Conservation (phyloP, 495 filamentous ascomycete genomes). For the Cercophora scortea region DNA sequence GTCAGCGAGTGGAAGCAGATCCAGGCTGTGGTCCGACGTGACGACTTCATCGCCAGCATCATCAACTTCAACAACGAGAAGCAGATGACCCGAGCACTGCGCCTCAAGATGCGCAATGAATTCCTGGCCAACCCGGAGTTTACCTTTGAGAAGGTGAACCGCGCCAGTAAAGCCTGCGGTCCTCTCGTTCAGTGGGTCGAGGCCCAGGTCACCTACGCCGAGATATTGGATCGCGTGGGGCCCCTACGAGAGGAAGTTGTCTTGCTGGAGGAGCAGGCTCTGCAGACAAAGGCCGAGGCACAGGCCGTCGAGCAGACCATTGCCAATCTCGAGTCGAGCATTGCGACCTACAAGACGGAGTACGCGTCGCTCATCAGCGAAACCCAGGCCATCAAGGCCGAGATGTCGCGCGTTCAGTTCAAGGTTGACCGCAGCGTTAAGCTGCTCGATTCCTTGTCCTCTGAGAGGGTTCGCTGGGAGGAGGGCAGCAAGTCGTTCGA, state of each 20-base stretch:
- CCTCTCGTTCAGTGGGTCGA: constrained; percentile 96
- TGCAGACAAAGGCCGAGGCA: constrained; percentile 90
- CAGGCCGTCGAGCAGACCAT: constrained; percentile 87
- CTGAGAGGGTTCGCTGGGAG: constrained; percentile 89
- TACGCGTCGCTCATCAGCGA: constrained; percentile 95
- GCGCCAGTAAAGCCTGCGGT: constrained; percentile 92
- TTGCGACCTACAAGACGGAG: constrained; percentile 93
- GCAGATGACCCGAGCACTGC: constrained; percentile 79
- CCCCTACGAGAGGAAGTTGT: constrained; percentile 86
- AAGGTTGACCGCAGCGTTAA: constrained; percentile 96
- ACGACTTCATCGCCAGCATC: constrained; percentile 97
- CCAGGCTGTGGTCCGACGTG: constrained; percentile 74
- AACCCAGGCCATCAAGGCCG: constrained; percentile 92
- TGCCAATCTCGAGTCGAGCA: constrained; percentile 73
- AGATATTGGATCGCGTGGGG: constrained; percentile 90
- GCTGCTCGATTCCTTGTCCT: constrained; percentile 87
- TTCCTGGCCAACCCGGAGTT: constrained; percentile 90
- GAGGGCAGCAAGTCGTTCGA: constrained; percentile 96
- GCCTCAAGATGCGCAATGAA: constrained; percentile 84
- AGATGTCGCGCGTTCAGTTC: constrained; percentile 93
- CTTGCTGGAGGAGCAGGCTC: constrained; percentile 76
- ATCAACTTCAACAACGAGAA: constrained; percentile 94
- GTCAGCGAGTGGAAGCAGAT: constrained; percentile 85
- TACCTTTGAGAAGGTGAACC: constrained; percentile 90
- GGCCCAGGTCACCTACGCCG: constrained; percentile 95